Base-by-base conservation (phyloP, 2,329 filamentous ascomycete genomes). In the Chalaropsis ovoidea region DNA sequence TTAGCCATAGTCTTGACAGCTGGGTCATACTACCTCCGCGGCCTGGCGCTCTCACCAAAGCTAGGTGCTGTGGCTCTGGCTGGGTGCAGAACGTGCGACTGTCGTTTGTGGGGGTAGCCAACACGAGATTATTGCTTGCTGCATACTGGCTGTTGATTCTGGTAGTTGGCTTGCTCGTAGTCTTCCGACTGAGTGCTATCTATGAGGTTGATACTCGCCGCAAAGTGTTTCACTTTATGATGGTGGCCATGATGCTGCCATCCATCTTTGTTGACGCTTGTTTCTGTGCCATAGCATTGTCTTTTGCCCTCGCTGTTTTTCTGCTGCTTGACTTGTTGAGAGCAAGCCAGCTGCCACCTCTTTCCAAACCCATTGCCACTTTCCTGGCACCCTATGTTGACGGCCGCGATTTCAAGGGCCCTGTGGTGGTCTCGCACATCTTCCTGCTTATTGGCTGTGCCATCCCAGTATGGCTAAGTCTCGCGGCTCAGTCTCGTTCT, bases 211-310 rank as follows among this genome's bases (percentile, higher is more conserved):
- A 99, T 76, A 99, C 94, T 0, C 84, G 94, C 62, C 86, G 94
- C 62, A 99, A 99, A 75, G 89, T 97, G 27, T 99, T 99, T 74
- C 94, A 99, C 75, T 95, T 95, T 70, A 96, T 93, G 82, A 97
- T 97, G 88, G 93, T 97, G 7, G 85, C 86, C 65, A 96, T 99
- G 90, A 86, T 99, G 65, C 80, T 97, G 1, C 92, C 94, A 0
- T 85, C 89, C 1, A 89, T 87, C 1, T 96, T 86, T 73, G 77
- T 97, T 69, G 94, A 99, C 74, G 93, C 94, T 0, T 81, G 86
- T 49, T 97, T 90, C 74, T 86, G 86, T 62, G 84, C 88, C 0
- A 79, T 99, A 13, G 90, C 91, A 0, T 80, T 97, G n/a, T 80
- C 82, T 0, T 77, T 96, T 41, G 84, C 91, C 31, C 81, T 99